Evolutionary conservation across 2,329 filamentous ascomycete species (phyloP).

Genomic region (Aspergillus ruber): DNA sequence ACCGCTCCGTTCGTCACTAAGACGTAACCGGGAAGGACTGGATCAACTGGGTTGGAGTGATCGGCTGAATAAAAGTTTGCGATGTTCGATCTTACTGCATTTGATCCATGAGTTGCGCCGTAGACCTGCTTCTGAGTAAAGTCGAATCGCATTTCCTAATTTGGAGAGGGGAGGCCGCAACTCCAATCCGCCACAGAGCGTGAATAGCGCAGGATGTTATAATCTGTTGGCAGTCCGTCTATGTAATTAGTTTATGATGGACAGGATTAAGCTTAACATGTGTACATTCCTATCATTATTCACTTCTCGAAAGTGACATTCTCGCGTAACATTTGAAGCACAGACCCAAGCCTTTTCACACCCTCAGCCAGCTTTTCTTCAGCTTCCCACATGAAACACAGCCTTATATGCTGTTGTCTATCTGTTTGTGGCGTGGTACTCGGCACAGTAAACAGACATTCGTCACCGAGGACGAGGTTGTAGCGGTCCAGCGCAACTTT

Average conservation of each 20-base stretch:
- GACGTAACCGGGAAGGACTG: slow-evolving; percentile 55
- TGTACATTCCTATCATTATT: too few relatives aligned
- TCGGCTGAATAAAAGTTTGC: slow-evolving; percentile 18
- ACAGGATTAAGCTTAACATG: too few relatives aligned
- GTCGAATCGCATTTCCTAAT: slow-evolving; percentile 13
- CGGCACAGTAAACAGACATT: slow-evolving; percentile 62
- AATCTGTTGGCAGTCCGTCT: too few relatives aligned
- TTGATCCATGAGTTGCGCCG: slow-evolving; percentile 20
- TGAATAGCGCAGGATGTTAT: too few relatives aligned
- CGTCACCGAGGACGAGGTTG: slow-evolving; percentile 61
- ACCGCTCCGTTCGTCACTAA: slow-evolving; percentile 76
- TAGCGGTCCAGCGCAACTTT: slow-evolving; percentile 55
- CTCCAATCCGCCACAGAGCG: too few relatives aligned
- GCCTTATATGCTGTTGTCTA: slow-evolving; percentile 50
- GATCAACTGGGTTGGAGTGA: too few relatives aligned
- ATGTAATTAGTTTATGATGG: too few relatives aligned
- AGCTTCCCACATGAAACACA: slow-evolving; percentile 69
- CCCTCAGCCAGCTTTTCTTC: slow-evolving; percentile 61
- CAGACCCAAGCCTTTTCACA: slow-evolving; percentile 51
- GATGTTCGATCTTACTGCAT: slow-evolving; percentile 21
- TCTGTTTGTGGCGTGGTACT: slow-evolving; percentile 47
- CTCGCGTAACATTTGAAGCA: too few relatives aligned
- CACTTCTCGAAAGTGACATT: too few relatives aligned
- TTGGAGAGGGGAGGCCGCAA: not conserved
- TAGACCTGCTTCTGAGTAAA: slow-evolving; percentile 22